Conservation (phyloP, 2,329 filamentous ascomycete genomes). For the Didymella pomorum region DNA sequence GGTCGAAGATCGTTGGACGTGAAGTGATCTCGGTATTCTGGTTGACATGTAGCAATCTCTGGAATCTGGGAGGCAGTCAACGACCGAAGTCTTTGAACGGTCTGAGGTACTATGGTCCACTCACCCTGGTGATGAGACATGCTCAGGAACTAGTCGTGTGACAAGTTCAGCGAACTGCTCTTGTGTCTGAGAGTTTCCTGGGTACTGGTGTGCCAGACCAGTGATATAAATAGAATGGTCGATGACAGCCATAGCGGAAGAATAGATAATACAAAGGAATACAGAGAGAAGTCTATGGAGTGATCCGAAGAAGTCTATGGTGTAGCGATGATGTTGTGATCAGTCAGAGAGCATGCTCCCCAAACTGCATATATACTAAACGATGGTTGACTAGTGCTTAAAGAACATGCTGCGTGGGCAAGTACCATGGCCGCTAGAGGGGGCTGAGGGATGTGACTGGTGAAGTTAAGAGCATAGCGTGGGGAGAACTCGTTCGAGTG, state of each 20-base stretch:
- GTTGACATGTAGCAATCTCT: conserved; percentile 28
- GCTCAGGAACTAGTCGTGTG: conserved; percentile 22
- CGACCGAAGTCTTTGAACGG: background rate
- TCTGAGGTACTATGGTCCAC: background rate
- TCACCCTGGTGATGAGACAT: conserved; percentile 23
- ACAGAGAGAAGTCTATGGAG: background rate
- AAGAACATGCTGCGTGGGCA: background rate
- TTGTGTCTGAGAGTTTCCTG: conserved; percentile 21
- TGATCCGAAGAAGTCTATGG: background rate
- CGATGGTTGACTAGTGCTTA: background rate
- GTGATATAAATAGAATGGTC: conserved; percentile 25
- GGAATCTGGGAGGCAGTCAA: conserved; percentile 17
- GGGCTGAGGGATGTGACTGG: conserved; percentile 17
- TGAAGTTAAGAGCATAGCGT: conserved; percentile 5
- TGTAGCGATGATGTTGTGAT: background rate
- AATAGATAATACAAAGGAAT: background rate
- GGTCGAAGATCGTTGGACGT: conserved; percentile 23
- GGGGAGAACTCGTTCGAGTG: background rate
- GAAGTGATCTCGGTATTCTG: conserved; percentile 25
- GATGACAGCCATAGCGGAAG: background rate
- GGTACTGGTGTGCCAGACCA: conserved; percentile 33
- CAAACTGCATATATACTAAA: conserved; percentile 7
- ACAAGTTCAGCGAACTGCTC: conserved; percentile 24
- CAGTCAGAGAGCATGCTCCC: background rate
- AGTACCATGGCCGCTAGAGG: conserved; percentile 5